Evolutionary conservation across 2,329 filamentous ascomycete species (phyloP), one percentile per base, ranked within the genome.

Genomic region (Pyricularia sp.): DNA sequence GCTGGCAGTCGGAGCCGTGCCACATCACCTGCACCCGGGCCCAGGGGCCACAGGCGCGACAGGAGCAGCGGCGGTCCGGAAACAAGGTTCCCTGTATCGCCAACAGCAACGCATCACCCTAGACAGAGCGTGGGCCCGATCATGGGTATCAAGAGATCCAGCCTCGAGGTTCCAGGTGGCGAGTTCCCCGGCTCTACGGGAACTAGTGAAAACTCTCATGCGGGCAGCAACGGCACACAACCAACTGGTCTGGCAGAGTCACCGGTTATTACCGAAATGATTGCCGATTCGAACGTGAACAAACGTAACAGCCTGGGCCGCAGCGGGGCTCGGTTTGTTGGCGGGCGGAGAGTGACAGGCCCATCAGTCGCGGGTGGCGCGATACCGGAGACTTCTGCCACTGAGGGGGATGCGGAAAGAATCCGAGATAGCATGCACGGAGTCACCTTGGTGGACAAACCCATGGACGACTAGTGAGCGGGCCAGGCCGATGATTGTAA

Each of bases 1-100:
- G 86, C 85, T 42, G 84, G 84, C 23, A 80, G 88, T 73, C 88
- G 92, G 68, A 90, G 88, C 76, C 88, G 93, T 66, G 92, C 89
- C 33, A 90, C 87, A 28, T 93, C 90, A 71, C 93, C 93, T 9
- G 89, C 85, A 5, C 88, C 88, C 30, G 83, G 86, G 71, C 81
- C 86, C 64, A 78, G 76, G 55, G 70, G 70, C 7, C 92, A 96
- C 77, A 86, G 92, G 69, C 89, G 94, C 72, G 94, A 97, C 75
- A 88, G 92, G 73, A 96, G 92, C 77, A 89, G 87, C 61, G 86
- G 88, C 71, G 87, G 88, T 5, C 86, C 89, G 31, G 89, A 90
- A 75, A 97, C 92, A 10, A 87, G 93, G 59, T 97, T 97, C 83
- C 95, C 93, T 0, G 91, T 97, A 72, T 85, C 88, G 72, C 89